These are phyloP conservation scores for Eucalyptus tenuipes DNA, from an alignment of 345 rosid species.

Conservation along the genomic window DNA sequence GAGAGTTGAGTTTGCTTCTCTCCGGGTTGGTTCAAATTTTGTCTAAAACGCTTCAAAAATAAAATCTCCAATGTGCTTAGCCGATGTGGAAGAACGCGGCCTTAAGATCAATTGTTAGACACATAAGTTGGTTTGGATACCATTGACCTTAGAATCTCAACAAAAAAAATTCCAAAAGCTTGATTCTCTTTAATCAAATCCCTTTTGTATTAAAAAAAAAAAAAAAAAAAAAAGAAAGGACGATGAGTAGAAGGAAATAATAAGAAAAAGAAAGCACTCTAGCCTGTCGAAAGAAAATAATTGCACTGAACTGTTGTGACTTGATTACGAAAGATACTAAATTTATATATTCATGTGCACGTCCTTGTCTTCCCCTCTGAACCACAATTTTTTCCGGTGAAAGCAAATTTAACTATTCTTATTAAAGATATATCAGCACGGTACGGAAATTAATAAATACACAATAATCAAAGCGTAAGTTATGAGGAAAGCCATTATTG, in stretches of 20 bases:
- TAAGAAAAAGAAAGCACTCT: not conserved
- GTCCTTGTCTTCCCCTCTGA: not conserved
- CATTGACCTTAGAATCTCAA: not conserved
- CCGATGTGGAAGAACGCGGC: not conserved
- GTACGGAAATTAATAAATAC: not conserved
- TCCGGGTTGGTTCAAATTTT: not conserved
- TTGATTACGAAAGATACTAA: not conserved
- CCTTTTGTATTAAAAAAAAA: not conserved
- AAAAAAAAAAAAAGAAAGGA: not conserved
- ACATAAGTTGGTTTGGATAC: not conserved
- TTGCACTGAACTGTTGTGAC: not conserved
- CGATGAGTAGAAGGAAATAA: not conserved
- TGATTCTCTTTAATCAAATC: not conserved
- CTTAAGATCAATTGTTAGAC: not conserved
- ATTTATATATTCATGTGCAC: not conserved
- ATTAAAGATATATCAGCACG: not conserved
- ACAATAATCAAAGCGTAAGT: not conserved
- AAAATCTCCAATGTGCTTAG: not conserved
- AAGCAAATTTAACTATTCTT: not conserved
- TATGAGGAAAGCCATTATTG: not conserved
- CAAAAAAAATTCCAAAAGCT: not conserved
- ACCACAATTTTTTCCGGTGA: not conserved
- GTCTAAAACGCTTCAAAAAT: not conserved
- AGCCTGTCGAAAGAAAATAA: not conserved
- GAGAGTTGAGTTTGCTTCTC: not conserved